Percentiles rank a stretch among this genome's conserved stretches.
phyloP scores from a whole-genome alignment of 1,139 yeast genomes.

The Diutina neorugosa region DNA sequence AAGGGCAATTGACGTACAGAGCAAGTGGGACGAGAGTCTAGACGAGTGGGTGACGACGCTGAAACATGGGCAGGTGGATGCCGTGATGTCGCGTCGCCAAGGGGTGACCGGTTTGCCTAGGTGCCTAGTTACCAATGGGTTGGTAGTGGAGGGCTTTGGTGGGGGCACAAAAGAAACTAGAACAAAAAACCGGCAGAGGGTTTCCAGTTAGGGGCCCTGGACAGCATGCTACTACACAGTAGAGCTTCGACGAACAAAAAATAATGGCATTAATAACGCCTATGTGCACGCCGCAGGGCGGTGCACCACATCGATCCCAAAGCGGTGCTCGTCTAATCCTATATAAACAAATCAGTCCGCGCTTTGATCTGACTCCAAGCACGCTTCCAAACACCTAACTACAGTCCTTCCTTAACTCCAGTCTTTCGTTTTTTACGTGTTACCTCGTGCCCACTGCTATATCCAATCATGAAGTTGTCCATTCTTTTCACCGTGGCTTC shows the following conservation, averaged over 20 bases:
- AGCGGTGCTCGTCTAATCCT: slow-evolving; percentile 1
- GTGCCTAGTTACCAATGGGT: too few relatives aligned
- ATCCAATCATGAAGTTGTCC: slow-evolving; percentile 1
- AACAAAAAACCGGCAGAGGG: neutral
- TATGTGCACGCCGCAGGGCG: neutral
- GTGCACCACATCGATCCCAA: neutral
- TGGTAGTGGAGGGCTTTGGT: neutral
- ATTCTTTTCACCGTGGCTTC: neutral
- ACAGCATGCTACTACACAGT: neutral
- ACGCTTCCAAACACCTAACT: slow-evolving; percentile 1
- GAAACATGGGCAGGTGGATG: too few relatives aligned
- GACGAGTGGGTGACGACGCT: neutral
- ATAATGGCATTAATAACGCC: neutral
- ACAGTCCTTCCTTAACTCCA: slow-evolving; percentile 2
- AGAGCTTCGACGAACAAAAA: neutral
- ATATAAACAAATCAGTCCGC: slow-evolving; percentile 1
- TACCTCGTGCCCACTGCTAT: neutral
- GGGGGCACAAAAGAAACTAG: neutral
- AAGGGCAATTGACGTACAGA: neutral
- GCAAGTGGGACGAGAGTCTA: neutral
- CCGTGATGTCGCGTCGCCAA: too few relatives aligned
- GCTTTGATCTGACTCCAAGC: neutral
- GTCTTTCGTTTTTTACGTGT: neutral
- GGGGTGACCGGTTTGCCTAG: too few relatives aligned
- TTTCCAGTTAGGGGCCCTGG: neutral